Evolutionary conservation across 2,329 filamentous ascomycete genomes (phyloP), one percentile per base, ranked within the genome.

Genomic region (Claviceps monticola): DNA sequence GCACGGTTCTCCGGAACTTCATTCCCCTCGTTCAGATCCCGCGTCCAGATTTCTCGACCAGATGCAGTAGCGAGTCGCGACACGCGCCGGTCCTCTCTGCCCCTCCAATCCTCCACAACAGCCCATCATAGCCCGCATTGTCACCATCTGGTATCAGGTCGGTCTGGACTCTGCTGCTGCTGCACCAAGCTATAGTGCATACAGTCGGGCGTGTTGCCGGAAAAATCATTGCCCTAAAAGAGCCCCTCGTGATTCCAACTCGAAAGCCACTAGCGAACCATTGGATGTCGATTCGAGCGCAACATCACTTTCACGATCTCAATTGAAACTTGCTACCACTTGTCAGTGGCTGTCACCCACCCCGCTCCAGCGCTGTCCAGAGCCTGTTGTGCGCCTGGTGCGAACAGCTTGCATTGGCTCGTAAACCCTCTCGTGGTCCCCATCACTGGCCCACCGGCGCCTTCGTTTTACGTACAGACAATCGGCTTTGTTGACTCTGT

Each of bases 391-490:
- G 48, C 53, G 53, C 50, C 52, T 43, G 26, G 42, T 44, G 48
- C 48, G 38, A 49, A 46, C 51, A 48, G 51, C 54, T 59, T 59
- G 62, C 57, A 64, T 64, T 65, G 63, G 61, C 57, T 58, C 58
- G 56, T 51, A 53, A 52, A 49, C 50, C 56, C 46, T 53, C 39
- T 48, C 55, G 23, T 51, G 37, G 26, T 54, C 57, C 54, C 45
- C 45, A 57, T 58, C 52, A 46, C 56, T 54, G 62, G 60, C 62
- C 64, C 64, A 64, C 62, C 52, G 58, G 57, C 60, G 59, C 60
- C 61, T 60, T 59, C 54, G 54, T 63, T 64, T 66, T 66, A 66
- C 64, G 64, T 66, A 66, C 65, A 61, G 57, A 53, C 57, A 57
- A 53, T 50, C 48, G 55, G 43, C 23, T 51, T 48, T 50, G 39